Percentiles rank a stretch among this genome's conserved stretches.
Evolutionary conservation across 2,329 filamentous ascomycete species (phyloP).

Genomic region (Sphaerulina vaccinii): DNA sequence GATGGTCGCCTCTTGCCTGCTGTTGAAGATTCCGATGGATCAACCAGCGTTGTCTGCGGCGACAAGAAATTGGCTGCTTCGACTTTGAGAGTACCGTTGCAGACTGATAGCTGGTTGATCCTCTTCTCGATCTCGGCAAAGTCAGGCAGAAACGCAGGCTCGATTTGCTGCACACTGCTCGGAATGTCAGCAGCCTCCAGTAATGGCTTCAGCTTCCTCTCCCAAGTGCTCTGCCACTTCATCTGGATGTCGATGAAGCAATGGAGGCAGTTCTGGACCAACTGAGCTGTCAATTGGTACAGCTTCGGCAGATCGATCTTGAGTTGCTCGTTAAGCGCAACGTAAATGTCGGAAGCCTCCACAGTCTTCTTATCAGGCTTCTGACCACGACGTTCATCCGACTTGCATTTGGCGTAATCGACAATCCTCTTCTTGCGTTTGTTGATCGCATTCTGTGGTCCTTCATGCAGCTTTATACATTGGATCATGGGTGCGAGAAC

Average conservation of each 20-base stretch:
- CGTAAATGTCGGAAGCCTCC: slow-evolving; percentile 84
- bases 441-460: slow-evolving; percentile 84
- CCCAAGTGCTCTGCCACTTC: slow-evolving; percentile 79
- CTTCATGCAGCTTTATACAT: slow-evolving; percentile 75
- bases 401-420: slow-evolving; percentile 80
- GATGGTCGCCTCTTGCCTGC: slow-evolving; percentile 41
- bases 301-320: slow-evolving; percentile 89
- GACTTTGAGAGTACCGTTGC: slow-evolving; percentile 68
- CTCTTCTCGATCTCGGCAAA: slow-evolving; percentile 73
- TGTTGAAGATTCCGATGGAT: slow-evolving; percentile 32
- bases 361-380: slow-evolving; percentile 82
- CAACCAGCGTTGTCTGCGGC: slow-evolving; percentile 40
- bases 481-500: slow-evolving; percentile 82
- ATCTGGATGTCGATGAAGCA: slow-evolving; percentile 84
- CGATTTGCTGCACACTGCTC: slow-evolving; percentile 69
- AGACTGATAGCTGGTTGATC: slow-evolving; percentile 68
- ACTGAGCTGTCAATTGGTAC: slow-evolving; percentile 74
- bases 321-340: slow-evolving; percentile 85
- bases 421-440: slow-evolving; percentile 91
- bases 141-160: slow-evolving; percentile 74
- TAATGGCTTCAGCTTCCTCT: slow-evolving; percentile 75
- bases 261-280: slow-evolving; percentile 78
- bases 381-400: slow-evolving; percentile 75
- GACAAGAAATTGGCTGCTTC: slow-evolving; percentile 61
- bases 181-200: slow-evolving; percentile 65